Conservation (phyloP, 306 rosid species). For the Erythrophleum fordii region DNA sequence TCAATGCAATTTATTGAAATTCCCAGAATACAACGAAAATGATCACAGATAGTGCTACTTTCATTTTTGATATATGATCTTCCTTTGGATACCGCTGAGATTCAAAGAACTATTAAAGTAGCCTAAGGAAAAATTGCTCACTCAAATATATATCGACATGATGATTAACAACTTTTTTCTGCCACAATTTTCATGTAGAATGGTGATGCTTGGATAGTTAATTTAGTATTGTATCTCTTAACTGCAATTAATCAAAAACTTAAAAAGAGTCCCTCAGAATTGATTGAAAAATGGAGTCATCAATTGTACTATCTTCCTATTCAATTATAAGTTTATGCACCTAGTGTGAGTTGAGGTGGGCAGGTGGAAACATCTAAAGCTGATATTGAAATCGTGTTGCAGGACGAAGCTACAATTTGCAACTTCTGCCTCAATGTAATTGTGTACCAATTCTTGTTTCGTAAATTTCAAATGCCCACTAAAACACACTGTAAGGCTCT, state of each 20-base stretch:
- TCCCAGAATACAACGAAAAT: constrained; percentile 2
- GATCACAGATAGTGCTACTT: neutral
- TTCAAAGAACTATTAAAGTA: constrained; percentile 10
- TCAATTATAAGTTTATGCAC: constrained; percentile 4
- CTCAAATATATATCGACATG: neutral
- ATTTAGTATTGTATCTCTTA: constrained; percentile 14
- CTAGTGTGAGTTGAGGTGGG: constrained; percentile 1
- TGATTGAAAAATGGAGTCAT: constrained; percentile 9
- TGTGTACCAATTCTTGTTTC: constrained; percentile 27
- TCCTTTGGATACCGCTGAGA: constrained; percentile 1
- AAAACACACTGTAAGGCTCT: constrained; percentile 10
- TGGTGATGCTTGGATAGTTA: constrained; percentile 15
- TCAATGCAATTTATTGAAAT: constrained; percentile 28
- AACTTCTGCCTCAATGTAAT: constrained; percentile 29
- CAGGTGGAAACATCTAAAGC: neutral
- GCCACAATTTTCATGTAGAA: constrained; percentile 22
- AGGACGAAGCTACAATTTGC: constrained; percentile 21
- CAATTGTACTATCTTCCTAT: constrained; percentile 21
- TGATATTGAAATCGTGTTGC: constrained; percentile 35
- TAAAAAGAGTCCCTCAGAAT: constrained; percentile 24
- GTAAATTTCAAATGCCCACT: neutral
- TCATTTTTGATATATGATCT: neutral
- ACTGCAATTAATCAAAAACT: neutral
- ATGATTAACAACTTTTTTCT: constrained; percentile 24
- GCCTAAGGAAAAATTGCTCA: constrained; percentile 14